Conservation (phyloP, 345 rosid genomes). For the Gossypium raimondii region DNA sequence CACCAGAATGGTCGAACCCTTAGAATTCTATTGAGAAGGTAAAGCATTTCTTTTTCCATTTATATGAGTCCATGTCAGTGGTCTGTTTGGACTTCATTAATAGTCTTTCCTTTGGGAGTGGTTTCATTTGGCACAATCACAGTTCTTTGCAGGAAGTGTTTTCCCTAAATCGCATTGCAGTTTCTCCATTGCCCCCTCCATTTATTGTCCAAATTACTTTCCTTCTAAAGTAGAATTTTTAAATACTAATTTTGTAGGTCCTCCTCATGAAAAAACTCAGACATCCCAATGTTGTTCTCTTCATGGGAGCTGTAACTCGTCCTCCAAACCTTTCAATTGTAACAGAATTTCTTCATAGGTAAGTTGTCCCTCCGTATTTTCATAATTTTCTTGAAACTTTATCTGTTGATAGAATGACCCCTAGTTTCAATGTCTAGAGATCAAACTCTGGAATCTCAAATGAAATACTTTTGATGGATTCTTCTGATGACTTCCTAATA, state of each 20-base stretch:
- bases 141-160: not conserved
- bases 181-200: not conserved
- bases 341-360: slow-evolving; percentile 94
- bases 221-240: not conserved
- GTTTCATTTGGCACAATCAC: not conserved
- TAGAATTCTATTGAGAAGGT: not conserved
- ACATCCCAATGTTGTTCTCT: slow-evolving; percentile 97
- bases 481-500: not conserved
- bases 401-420: not conserved
- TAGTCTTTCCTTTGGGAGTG: not conserved
- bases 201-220: not conserved
- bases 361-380: slow-evolving; percentile 17
- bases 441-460: too few species aligned
- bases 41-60: not conserved
- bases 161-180: not conserved
- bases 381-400: slow-evolving; percentile 8
- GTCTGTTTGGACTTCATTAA: not conserved
- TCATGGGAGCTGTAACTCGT: slow-evolving; percentile 97
- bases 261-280: slow-evolving; percentile 76
- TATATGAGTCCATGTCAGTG: not conserved
- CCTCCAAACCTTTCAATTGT: slow-evolving; percentile 90
- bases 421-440: too few species aligned
- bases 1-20: not conserved
- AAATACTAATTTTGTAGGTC: slow-evolving; percentile 36
- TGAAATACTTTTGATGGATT: too few species aligned